Evolutionary conservation across 1,284 basidiomycete genomes (phyloP), one percentile per base, ranked within the genome.

Genomic region (Hymenochaete sp.): DNA sequence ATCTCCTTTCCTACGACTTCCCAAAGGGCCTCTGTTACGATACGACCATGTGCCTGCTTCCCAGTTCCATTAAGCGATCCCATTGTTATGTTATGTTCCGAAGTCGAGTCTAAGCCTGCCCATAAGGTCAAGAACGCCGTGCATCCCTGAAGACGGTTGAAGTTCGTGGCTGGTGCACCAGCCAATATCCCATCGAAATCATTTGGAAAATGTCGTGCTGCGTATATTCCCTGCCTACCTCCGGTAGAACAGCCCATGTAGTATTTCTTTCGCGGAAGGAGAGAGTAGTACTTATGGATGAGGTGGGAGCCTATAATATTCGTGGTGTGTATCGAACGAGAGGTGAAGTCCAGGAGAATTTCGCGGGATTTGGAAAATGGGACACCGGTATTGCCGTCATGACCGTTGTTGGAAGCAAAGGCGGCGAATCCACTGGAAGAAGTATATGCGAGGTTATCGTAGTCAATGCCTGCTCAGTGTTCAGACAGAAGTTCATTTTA

Each of bases 181-280:
- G 58, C 62, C 16, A 64, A 11, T 2, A 64, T 53, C 14, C 62
- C 63, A 48, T 64, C 59, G 42, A 62, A 64, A 50, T 64, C 62
- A 3, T 52, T 52, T 0, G 61, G 61, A 40, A 51, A 56, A 6
- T 51, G 38, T 32, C 54, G 51, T 10, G 55, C 61, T 1, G 52
- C 31, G 13, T 54, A 51, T 9, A 57, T 49, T 3, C 54, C 59
- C 33, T 61, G 57, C 14, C 56, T 49, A 1, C 62, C 62, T 13
- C 62, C 62, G 0, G 53, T 56, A 11, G 59, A 60, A 49, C 62
- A 62, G 16, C 62, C 63, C 28, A 56, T 19, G 38, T 53, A 59
- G 42, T 61, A 60, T 3, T 56, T 47, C 27, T 56, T 57, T 22
- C 35, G 24, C 25, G 50, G 53, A 9, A 38, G 32, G 2, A 43